phyloP scores from a whole-genome alignment of 2,329 filamentous ascomycete species.

The Phialophora chinensis region DNA sequence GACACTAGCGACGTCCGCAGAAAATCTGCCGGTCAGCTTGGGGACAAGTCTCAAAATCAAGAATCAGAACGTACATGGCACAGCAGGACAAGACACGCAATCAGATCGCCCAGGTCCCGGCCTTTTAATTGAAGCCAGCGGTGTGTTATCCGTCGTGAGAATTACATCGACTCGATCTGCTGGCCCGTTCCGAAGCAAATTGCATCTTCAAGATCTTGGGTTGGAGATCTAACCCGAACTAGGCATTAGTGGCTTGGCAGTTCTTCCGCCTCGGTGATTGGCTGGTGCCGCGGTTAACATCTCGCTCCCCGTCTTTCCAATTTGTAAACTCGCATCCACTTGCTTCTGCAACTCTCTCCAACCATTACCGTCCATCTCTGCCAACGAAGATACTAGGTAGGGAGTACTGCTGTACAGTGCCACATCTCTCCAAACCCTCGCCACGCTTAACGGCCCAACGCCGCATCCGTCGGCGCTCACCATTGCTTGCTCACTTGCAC shows the following conservation, averaged over 20 bases:
- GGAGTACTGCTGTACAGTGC: slow-evolving; percentile 9
- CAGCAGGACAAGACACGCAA: neutral
- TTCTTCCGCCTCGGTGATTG: neutral
- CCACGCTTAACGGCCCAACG: slow-evolving; percentile 6
- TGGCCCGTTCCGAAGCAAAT: neutral
- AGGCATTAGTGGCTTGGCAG: neutral
- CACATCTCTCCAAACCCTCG: slow-evolving; percentile 12
- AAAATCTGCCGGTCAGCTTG: neutral
- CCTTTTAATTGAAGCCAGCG: neutral
- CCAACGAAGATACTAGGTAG: slow-evolving; percentile 2
- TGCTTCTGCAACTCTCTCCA: neutral
- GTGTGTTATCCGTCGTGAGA: neutral
- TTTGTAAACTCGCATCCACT: neutral
- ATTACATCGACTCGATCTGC: neutral
- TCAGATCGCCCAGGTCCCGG: neutral
- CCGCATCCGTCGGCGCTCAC: neutral
- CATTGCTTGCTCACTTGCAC: neutral
- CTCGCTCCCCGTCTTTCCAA: neutral
- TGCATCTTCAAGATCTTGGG: neutral
- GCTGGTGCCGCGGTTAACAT: neutral
- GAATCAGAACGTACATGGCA: neutral
- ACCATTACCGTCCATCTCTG: slow-evolving; percentile 4
- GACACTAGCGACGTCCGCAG: neutral
- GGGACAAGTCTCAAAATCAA: neutral
- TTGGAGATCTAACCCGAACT: neutral